Percentiles rank a stretch among this genome's conserved stretches.
Evolutionary conservation across 768 basidiomycete species (phyloP).

Genomic region (Rhizopogon salebrosus): DNA sequence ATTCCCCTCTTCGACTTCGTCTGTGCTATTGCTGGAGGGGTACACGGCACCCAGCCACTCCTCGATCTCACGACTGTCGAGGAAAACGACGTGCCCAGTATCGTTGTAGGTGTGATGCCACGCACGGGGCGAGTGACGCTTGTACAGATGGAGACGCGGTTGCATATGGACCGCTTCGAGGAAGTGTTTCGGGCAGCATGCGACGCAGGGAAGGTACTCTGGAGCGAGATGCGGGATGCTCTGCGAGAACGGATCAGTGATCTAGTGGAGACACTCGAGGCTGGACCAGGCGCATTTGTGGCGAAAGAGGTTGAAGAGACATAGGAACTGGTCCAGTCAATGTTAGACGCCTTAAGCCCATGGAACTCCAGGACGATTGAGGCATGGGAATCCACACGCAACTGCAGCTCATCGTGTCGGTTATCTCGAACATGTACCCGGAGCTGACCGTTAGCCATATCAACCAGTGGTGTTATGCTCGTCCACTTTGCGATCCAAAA

Average conservation of each 20-base stretch:
- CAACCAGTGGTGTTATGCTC: too few species aligned
- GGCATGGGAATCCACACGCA: too few species aligned
- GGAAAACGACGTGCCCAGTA: constrained; percentile 84
- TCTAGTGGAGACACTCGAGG: constrained; percentile 60
- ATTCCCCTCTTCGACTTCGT: constrained; percentile 90
- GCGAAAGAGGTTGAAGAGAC: constrained; percentile 24
- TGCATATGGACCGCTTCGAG: constrained; percentile 89
- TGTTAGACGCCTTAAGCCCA: background rate
- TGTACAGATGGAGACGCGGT: constrained; percentile 89
- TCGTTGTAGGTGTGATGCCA: constrained; percentile 89
- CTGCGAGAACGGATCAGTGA: constrained; percentile 57
- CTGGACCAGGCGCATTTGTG: constrained; percentile 30
- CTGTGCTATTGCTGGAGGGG: constrained; percentile 83
- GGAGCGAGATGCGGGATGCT: constrained; percentile 77
- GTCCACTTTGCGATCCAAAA: too few species aligned
- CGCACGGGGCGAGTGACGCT: constrained; percentile 81
- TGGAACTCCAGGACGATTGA: background rate
- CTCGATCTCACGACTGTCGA: constrained; percentile 87
- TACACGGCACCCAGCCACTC: constrained; percentile 74
- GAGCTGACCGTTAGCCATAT: too few species aligned
- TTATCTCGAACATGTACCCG: background rate
- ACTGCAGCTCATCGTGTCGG: background rate
- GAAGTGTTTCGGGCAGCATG: constrained; percentile 79
- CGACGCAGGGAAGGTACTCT: constrained; percentile 72
- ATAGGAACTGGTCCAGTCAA: background rate